Evolutionary conservation across 805 yeast genomes (phyloP).

Genomic region (Sugiyamaella chiloensis): DNA sequence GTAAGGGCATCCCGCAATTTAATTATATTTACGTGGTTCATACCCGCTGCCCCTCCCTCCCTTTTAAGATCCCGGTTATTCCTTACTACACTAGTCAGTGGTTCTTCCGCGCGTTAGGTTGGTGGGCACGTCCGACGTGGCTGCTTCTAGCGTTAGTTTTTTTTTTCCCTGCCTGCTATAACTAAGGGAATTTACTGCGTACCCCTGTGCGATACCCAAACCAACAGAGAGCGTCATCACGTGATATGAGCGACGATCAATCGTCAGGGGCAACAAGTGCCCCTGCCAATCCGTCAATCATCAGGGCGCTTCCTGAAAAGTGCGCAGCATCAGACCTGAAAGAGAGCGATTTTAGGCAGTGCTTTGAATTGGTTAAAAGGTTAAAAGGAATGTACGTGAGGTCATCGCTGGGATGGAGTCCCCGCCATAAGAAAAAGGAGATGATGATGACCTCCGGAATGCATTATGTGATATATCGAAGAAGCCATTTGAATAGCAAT

Average conservation of each 20-base stretch:
- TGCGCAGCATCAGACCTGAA: background rate
- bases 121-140: too few species aligned
- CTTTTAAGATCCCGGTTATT: too few species aligned
- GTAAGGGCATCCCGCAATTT: too few species aligned
- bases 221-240: too few species aligned
- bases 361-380: slow-evolving; percentile 25
- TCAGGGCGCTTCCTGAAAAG: background rate
- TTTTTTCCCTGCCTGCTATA: too few species aligned
- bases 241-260: background rate
- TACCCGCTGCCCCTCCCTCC: too few species aligned
- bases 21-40: too few species aligned
- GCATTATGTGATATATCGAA: slow-evolving; percentile 15
- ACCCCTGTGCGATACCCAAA: too few species aligned
- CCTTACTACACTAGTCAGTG: too few species aligned
- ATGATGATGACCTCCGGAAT: slow-evolving; percentile 22
- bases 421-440: slow-evolving; percentile 24
- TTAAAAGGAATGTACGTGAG: slow-evolving; percentile 25
- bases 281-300: slow-evolving; percentile 11
- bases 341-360: slow-evolving; percentile 14
- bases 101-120: too few species aligned
- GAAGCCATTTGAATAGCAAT: background rate
- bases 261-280: slow-evolving; percentile 3
- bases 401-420: slow-evolving; percentile 28
- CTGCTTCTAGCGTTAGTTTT: too few species aligned
- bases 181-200: too few species aligned